Base-by-base conservation (phyloP, 2,329 filamentous ascomycete genomes). In the Fusarium beomiforme region DNA sequence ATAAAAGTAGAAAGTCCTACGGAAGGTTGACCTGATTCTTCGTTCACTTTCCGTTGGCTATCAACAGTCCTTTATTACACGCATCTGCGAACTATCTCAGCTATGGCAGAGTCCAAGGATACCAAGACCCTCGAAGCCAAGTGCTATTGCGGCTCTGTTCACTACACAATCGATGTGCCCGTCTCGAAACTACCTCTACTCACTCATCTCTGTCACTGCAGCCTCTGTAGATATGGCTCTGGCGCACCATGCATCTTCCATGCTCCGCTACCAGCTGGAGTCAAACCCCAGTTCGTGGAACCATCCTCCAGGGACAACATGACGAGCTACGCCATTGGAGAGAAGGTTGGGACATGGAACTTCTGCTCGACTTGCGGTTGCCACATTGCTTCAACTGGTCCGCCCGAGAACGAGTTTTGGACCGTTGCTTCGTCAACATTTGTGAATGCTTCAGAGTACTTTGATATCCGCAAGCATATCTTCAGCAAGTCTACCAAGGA, bases 291-390 rank as follows among this genome's bases (percentile, higher is more conserved):
- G 8, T 86, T 84, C 72, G 75, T 84, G 50, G 75, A 79, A 2
- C 82, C 83, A 2, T 85, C 83, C 1, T 80, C 76, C 3, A 71
- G 78, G 43, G 69, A 65, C 10, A 81, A 78, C n/a, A 68, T 85
- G 61, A 80, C 80, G 3, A 70, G 76, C 10, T 85, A 84, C 67
- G 61, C 73, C n/a, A 75, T 81, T 36, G 57, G 73, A 7, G 70
- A 69, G 5, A 75, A 76, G 14, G 36, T 69, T 10, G 77, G 75
- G n/a, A 78, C 78, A 21, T 82, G 81, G 63, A 78, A 82, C 65
- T 86, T 85, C 64, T 86, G 85, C 76, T 79, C 77, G 16, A 82
- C 81, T 1, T 86, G 85, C 59, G 83, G 85, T 51, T 82, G 82
- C 56, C 84, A 85, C 61, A 77, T 85, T n/a, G 81, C 80, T 6